A percentile compares a stretch with the other conserved stretches of the same genome.
Evolutionary conservation across 78 protist species (phyloP).

Genomic region (Isochrysis galbana): DNA sequence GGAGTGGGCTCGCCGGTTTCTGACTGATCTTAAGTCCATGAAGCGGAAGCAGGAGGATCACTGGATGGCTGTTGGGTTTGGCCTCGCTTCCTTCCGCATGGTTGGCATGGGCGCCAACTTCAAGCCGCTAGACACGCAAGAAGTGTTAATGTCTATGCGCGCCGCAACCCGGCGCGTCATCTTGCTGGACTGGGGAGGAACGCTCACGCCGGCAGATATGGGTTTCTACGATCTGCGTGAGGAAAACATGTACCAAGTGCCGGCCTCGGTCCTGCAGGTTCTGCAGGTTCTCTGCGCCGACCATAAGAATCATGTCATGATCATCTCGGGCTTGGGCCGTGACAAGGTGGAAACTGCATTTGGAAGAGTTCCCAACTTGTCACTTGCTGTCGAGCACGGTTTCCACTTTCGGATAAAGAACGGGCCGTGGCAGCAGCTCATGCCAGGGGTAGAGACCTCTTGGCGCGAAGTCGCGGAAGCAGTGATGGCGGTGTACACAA

Average conservation of each 20-base stretch:
- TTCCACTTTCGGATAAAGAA: background rate
- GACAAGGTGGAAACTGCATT: background rate
- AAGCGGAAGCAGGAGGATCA: constrained; percentile 9
- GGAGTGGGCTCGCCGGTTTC: background rate
- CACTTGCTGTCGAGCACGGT: constrained; percentile 16
- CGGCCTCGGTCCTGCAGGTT: background rate
- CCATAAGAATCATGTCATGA: background rate
- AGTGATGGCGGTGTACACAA: constrained; percentile 28
- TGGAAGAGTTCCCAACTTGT: background rate
- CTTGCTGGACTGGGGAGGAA: constrained; percentile 1
- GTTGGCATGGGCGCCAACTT: background rate
- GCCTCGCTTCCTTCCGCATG: constrained; percentile 19
- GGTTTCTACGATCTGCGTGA: background rate
- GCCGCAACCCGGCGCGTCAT: background rate
- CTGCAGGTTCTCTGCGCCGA: background rate
- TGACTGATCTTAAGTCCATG: background rate
- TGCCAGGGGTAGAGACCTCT: background rate
- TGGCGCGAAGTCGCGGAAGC: background rate
- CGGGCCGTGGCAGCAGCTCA: background rate
- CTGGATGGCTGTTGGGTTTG: constrained; percentile 10
- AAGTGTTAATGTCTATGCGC: background rate
- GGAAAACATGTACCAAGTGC: background rate
- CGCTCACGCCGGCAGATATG: background rate
- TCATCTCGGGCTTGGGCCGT: background rate
- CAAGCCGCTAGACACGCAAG: background rate